These are phyloP conservation scores for Rhodotorula kratochvilovae DNA, from an alignment of 768 basidiomycete species.

Conservation along the genomic window DNA sequence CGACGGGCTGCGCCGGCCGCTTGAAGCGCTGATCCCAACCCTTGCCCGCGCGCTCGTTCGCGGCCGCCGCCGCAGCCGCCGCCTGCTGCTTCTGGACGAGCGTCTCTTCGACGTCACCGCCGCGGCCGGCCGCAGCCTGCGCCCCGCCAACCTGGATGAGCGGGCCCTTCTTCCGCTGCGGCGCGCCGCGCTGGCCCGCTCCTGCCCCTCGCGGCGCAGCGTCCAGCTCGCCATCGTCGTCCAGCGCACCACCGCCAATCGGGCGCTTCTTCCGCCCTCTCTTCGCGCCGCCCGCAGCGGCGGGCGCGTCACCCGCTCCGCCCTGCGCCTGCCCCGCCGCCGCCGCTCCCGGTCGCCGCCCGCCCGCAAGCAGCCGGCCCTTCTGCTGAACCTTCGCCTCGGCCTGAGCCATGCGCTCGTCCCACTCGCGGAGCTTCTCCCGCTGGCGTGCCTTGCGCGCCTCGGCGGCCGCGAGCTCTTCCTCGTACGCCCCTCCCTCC, in stretches of 20 bases:
- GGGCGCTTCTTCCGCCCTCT: background rate
- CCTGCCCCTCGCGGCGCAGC: constrained; percentile 7
- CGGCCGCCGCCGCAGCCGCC: background rate
- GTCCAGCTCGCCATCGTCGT: constrained; percentile 28
- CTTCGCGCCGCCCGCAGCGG: background rate
- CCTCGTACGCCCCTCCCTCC: background rate
- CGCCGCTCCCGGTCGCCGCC: background rate
- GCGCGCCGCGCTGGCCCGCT: background rate
- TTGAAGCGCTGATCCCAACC: constrained; percentile 37
- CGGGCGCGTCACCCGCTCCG: background rate
- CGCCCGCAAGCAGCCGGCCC: background rate
- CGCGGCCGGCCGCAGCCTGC: constrained; percentile 2
- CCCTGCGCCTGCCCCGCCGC: background rate
- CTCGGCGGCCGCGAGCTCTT: background rate
- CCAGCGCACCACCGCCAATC: background rate
- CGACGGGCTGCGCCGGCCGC: constrained; percentile 6
- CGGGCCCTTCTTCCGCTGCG: constrained; percentile 19
- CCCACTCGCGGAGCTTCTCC: constrained; percentile 6
- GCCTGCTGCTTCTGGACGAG: background rate
- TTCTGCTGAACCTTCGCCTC: background rate
- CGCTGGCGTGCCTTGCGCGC: background rate
- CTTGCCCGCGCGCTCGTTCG: constrained; percentile 13
- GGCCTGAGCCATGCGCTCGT: background rate
- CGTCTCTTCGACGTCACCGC: background rate
- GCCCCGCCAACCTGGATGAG: constrained; percentile 21